These are phyloP conservation scores for Malassezia psittaci DNA, from an alignment of 1,284 basidiomycete species.

Conservation along the genomic window DNA sequence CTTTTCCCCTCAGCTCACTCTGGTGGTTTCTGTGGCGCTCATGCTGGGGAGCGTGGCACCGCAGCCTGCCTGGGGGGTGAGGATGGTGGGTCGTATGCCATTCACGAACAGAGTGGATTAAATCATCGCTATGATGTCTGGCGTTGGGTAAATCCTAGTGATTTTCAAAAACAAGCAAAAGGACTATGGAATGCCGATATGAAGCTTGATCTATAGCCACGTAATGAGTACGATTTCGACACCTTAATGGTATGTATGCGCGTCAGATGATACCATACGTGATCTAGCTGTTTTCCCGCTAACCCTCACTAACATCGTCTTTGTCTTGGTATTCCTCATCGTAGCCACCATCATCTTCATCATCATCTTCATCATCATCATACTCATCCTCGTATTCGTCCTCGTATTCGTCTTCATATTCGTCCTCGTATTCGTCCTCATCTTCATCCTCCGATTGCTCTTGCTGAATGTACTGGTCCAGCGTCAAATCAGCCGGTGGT, in stretches of 20 bases:
- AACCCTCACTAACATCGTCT: too few relatives aligned
- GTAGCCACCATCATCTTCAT: neutral
- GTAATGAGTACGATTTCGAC: neutral
- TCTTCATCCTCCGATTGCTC: neutral
- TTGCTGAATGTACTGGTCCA: slow-evolving; percentile 14
- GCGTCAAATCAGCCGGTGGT: neutral
- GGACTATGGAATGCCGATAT: neutral
- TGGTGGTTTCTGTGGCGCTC: slow-evolving; percentile 37
- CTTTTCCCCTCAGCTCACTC: slow-evolving; percentile 29
- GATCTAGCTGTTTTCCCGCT: too few relatives aligned
- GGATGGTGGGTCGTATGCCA: slow-evolving; percentile 40
- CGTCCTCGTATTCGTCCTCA: neutral
- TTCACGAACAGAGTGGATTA: slow-evolving; percentile 49
- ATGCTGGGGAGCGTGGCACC: neutral
- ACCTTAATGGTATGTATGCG: too few relatives aligned
- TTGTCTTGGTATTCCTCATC: too few relatives aligned
- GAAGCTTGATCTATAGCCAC: neutral
- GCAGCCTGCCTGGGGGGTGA: slow-evolving; percentile 18
- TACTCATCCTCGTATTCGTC: slow-evolving; percentile 9
- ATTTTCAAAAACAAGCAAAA: neutral
- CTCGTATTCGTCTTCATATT: slow-evolving; percentile 8
- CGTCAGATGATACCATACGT: too few relatives aligned
- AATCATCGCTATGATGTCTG: slow-evolving; percentile 50
- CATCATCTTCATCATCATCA: slow-evolving; percentile 3
- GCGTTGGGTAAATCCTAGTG: slow-evolving; percentile 31